phyloP scores from a whole-genome alignment of 2,329 filamentous ascomycete species.

The Colletotrichum tropicicola region DNA sequence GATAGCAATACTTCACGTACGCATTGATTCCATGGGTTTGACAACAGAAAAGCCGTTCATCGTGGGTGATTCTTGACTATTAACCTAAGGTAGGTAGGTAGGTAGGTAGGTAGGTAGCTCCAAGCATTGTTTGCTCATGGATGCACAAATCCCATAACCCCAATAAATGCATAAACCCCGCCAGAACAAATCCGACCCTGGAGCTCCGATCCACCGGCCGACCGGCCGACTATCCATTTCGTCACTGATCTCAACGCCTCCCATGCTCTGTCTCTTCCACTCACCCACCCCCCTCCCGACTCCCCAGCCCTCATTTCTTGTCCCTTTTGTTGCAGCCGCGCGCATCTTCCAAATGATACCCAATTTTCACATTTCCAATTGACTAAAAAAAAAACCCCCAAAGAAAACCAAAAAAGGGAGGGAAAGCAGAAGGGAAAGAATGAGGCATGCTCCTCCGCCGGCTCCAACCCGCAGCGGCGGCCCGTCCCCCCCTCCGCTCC shows the following conservation, averaged over 20 bases:
- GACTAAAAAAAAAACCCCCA: no score
- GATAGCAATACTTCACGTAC: no score
- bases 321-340: not conserved
- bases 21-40: no score
- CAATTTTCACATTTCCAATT: no score
- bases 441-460: slow-evolving; percentile 71
- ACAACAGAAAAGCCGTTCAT: no score
- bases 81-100: no score
- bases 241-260: slow-evolving; percentile 5
- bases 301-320: not conserved
- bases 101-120: no score
- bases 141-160: not conserved
- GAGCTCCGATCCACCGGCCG: slow-evolving; percentile 26
- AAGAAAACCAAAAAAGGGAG: slow-evolving; percentile 37
- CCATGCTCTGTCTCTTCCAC: not conserved
- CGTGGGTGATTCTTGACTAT: no score
- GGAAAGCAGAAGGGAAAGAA: slow-evolving; percentile 41
- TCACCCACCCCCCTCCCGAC: not conserved
- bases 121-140: not conserved
- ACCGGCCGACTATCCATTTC: slow-evolving; percentile 32
- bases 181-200: not conserved
- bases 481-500: slow-evolving; percentile 33
- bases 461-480: slow-evolving; percentile 40
- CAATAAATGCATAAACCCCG: slow-evolving; percentile 34
- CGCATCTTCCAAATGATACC: no score